phyloP scores from a whole-genome alignment of 2,329 filamentous ascomycete genomes.

The Byssoonygena ceratinophila region DNA sequence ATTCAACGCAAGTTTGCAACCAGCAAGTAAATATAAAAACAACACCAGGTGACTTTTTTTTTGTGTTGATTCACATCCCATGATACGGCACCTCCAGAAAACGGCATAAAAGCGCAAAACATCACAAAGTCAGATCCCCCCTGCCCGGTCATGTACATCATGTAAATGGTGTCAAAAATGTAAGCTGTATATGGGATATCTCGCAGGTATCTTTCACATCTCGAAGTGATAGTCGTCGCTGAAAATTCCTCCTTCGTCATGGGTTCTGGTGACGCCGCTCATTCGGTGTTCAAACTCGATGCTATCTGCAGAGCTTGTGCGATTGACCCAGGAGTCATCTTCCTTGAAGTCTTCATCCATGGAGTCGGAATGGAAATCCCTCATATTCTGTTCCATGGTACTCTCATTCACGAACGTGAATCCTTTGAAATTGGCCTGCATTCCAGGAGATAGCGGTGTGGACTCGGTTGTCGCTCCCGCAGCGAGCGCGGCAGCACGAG shows the following conservation, averaged over 20 bases:
- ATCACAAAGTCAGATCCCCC: conserved; percentile 8
- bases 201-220: conserved; percentile 26
- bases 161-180: conserved; percentile 8
- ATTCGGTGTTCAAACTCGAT: conserved; percentile 31
- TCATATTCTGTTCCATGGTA: conserved; percentile 56
- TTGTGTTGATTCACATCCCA: neutral
- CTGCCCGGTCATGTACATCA: conserved; percentile 11
- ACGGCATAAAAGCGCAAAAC: conserved; percentile 4
- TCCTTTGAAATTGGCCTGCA: conserved; percentile 95
- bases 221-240: conserved; percentile 38
- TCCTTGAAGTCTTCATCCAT: conserved; percentile 36
- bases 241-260: conserved; percentile 35
- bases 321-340: conserved; percentile 15
- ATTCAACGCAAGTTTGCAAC: neutral
- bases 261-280: conserved; percentile 35
- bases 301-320: neutral
- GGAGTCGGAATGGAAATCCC: conserved; percentile 27
- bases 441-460: conserved; percentile 84
- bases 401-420: conserved; percentile 99
- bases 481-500: conserved; percentile 75
- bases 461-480: conserved; percentile 71
- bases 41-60: conserved; percentile 8
- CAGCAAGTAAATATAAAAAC: neutral
- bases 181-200: conserved; percentile 9
- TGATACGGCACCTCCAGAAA: conserved; percentile 4